A percentile compares a stretch with the other conserved stretches of the same genome.
Conservation (phyloP, 1,284 basidiomycete species). For the Retiboletus flavoniger region DNA sequence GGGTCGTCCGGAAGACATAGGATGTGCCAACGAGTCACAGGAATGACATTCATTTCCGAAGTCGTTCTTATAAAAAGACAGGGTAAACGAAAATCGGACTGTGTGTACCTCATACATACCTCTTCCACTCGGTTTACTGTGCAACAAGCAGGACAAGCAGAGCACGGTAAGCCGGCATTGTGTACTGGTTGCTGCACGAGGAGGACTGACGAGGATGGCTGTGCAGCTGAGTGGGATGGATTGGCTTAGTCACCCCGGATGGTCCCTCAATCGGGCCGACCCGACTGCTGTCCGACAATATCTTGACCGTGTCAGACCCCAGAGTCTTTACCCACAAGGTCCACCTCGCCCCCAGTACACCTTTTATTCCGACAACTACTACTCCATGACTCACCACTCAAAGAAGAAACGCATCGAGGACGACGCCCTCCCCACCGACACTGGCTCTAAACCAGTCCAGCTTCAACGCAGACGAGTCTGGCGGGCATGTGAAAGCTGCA, state of each 20-base stretch:
- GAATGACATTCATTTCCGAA: slow-evolving; percentile 37
- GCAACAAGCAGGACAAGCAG: slow-evolving; percentile 3
- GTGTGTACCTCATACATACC: slow-evolving; percentile 28
- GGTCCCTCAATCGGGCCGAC: slow-evolving; percentile 36
- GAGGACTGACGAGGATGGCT: slow-evolving; percentile 26
- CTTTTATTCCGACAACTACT: slow-evolving; percentile 51
- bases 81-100: slow-evolving; percentile 14
- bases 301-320: slow-evolving; percentile 28
- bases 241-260: slow-evolving; percentile 34
- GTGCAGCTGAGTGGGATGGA: slow-evolving; percentile 29
- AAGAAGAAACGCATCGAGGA: slow-evolving; percentile 75
- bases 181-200: slow-evolving; percentile 23
- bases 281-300: slow-evolving; percentile 36
- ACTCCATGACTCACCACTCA: slow-evolving; percentile 52
- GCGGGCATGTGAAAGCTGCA: slow-evolving; percentile 82
- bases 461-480: slow-evolving; percentile 74
- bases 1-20: slow-evolving; percentile 30
- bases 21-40: slow-evolving; percentile 28
- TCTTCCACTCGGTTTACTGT: slow-evolving; percentile 10
- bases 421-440: slow-evolving; percentile 48
- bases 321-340: slow-evolving; percentile 23
- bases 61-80: slow-evolving; percentile 32
- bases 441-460: slow-evolving; percentile 66
- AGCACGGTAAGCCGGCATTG: slow-evolving; percentile 21
- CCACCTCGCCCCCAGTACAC: slow-evolving; percentile 29